Evolutionary conservation across 2,329 filamentous ascomycete species (phyloP), one percentile per base, ranked within the genome.

Genomic region (Plectosphaerella sp.): DNA sequence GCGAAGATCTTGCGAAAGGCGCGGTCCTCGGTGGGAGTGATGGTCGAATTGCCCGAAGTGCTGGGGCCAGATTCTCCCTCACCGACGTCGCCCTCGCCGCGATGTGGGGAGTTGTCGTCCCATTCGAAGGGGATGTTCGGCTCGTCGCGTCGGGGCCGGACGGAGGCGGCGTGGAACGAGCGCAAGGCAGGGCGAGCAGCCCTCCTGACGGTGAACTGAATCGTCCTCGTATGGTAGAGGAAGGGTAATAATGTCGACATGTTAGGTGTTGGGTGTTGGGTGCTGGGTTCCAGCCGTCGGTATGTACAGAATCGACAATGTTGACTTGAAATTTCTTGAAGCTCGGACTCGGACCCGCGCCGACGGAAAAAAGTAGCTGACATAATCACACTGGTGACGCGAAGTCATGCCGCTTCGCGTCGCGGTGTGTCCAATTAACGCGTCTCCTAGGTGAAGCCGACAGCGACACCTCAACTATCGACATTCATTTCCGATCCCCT

Each of bases 161-260:
- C 65, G 42, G 2, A 58, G 58, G 22, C 61, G 51, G 48, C 20
- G 15, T 35, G 62, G 48, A 54, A 52, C 52, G 57, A 58, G 33
- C 48, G 55, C 28, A 48, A 51, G 35, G 58, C 60, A 43, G 54
- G 10, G 7, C 41, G 53, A 51, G 61, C 33, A 69, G 63, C 58
- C 5, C 69, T 67, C 53, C 28, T 33, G 28, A 33, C 28, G 8
- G 28, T 12, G 28, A 33, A 33, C 8, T 73, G 69, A 33, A 87
- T 76, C 0, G 87, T 89, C 54, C 78, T 73, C 5, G 88, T 91
- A 58, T 88, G 85, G 63, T 90, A 91, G 7, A 91, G 75, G 52
- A 91, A 91, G 0, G 86, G 84, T 5, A 84, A 69, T 14, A 83
- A 67, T 7, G 80, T 77, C 3, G 73, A 51, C 24, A 48, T 48